Conservation (phyloP, 495 filamentous ascomycete genomes). For the Pyronema domesticum region DNA sequence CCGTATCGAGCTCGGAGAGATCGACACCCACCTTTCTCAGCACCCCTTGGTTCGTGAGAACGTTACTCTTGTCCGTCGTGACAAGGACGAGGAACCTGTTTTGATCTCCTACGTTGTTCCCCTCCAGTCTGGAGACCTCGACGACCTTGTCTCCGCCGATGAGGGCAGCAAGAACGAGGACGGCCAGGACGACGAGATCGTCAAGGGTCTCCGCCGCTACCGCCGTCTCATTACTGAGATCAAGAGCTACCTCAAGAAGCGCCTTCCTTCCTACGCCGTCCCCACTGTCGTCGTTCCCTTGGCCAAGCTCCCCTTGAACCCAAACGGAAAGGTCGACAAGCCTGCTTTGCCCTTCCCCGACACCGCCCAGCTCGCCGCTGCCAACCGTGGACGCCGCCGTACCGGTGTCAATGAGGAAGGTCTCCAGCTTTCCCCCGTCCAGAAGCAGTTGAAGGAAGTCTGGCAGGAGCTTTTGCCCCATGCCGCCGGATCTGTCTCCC, state of each 20-base stretch:
- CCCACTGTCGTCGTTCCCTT: slow-evolving; percentile 68
- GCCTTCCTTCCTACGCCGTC: slow-evolving; percentile 65
- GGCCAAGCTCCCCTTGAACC: slow-evolving; percentile 68
- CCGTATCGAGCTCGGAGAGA: slow-evolving; percentile 85
- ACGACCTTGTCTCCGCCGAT: slow-evolving; percentile 15
- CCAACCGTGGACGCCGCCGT: slow-evolving; percentile 6
- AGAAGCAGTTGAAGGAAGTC: slow-evolving; percentile 25
- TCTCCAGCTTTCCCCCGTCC: slow-evolving; percentile 22
- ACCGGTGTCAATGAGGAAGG: slow-evolving; percentile 37
- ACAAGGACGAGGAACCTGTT: slow-evolving; percentile 77
- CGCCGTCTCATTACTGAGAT: slow-evolving; percentile 52
- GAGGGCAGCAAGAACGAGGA: slow-evolving; percentile 24
- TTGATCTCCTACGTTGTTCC: slow-evolving; percentile 87
- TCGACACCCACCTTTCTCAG: slow-evolving; percentile 66
- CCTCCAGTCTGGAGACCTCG: slow-evolving; percentile 10
- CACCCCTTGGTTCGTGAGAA: slow-evolving; percentile 71
- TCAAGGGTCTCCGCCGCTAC: slow-evolving; percentile 45
- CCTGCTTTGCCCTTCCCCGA: slow-evolving; percentile 84
- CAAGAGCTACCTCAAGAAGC: slow-evolving; percentile 54
- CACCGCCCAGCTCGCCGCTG: slow-evolving; percentile 40
- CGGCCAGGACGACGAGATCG: slow-evolving; percentile 34
- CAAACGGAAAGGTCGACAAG: slow-evolving; percentile 88
- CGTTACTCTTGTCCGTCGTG: slow-evolving; percentile 68
- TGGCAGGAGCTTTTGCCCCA: slow-evolving; percentile 35
- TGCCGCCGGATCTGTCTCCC: slow-evolving; percentile 40